Evolutionary conservation across 1,284 basidiomycete genomes (phyloP), one percentile per base, ranked within the genome.

Genomic region (Pascua sp.): DNA sequence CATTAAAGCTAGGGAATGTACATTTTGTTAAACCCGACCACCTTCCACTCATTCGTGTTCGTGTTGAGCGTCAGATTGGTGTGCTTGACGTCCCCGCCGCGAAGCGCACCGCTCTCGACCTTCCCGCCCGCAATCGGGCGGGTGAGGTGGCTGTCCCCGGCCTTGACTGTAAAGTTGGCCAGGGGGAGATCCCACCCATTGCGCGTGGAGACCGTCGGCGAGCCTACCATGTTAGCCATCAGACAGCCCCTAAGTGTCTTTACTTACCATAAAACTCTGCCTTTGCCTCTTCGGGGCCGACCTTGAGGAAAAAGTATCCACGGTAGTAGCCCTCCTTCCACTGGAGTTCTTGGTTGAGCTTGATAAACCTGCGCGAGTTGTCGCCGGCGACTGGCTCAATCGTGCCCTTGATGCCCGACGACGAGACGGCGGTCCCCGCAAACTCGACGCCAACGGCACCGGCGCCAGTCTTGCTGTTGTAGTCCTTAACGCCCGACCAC

Each of bases 381-480:
- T 17, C 50, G 52, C 37, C 62, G 59, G 42, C 48, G 37, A 60
- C 18, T 47, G 56, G 59, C 49, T 82, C 75, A 44, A 72, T 76
- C 9, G 77, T 55, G 10, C 84, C 83, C 68, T 85, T 84, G 1
- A 81, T 66, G 10, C 83, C 82, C 2, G 73, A 68, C 0, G 83
- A 84, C 0, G 83, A 82, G 12, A 86, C 85, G 1, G 84, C 84
- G 0, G 85, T 85, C 3, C 85, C 85, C 3, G 84, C 85, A 64
- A 86, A 86, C 70, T 87, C 84, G 43, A 87, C 85, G 10, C 81
- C 85, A 48, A 85, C 78, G 0, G 83, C 80, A 11, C 84, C 84
- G 11, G 76, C 57, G 4, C 85, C 85, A 0, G 82, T 83, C 8
- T 67, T 61, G 8, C 83, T 76, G 66, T 86, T 73, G 72, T 86